Evolutionary conservation across 2,329 filamentous ascomycete genomes (phyloP), one percentile per base, ranked within the genome.

Genomic region (Claviceps capensis): DNA sequence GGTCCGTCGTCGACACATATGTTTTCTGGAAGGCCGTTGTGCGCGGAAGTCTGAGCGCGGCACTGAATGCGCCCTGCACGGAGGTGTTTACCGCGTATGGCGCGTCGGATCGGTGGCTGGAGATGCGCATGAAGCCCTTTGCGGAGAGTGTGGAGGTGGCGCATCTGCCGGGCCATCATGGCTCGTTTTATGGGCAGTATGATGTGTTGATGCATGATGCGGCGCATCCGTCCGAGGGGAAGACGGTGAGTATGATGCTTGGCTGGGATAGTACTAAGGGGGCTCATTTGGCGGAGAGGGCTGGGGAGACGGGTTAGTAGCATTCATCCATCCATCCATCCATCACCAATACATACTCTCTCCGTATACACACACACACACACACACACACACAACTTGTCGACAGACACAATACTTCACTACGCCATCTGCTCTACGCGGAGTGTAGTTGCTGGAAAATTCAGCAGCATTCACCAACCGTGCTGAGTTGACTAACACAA

Each of bases 231-330:
- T 58, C 63, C 23, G 58, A 61, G 47, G 65, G 61, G 2, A 59
- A 58, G 36, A 63, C 65, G 13, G 65, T 62, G 14, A 58, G 63
- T 50, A 56, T 68, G 53, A 53, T 71, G 23, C 53, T 70, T 40
- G 69, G 69, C 5, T 71, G 69, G 69, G 67, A 71, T 17, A 67
- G 64, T 54, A 66, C 63, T 54, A 67, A 62, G 55, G 65, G 67
- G 41, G 68, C 63, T 19, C 69, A 71, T 56, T 42, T 67, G 36
- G 60, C 62, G 16, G 59, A 68, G 51, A 63, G 61, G 34, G 63
- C 60, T 23, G 59, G 59, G 16, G 62, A 59, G 9, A 66, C 61
- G 51, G 53, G 65, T 66, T 55, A 48, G 64, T 56, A 5, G 4
- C 11, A 38, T 6, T 5, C 19, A 44, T 14, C 1, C 5, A 11